Base-by-base conservation (phyloP, 176 grass and related monocot genomes). In the Aegilops longissima region DNA sequence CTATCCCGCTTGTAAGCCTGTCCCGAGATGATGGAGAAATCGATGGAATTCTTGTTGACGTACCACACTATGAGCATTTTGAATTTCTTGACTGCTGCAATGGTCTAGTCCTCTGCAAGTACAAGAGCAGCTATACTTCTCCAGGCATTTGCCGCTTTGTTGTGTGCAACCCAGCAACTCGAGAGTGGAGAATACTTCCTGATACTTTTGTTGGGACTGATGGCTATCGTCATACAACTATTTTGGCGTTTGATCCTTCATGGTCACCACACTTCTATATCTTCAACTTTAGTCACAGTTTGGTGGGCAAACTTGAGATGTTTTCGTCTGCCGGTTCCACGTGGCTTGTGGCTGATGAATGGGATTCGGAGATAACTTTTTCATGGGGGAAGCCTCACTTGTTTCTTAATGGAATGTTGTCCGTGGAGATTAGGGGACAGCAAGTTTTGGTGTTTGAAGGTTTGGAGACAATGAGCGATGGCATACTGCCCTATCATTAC, bases 71-170 rank as follows among this genome's bases (percentile, higher is more conserved):
- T 56, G 74, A 79, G 12, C 64, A 51, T 33, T 76, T 83, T 3
- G 70, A 75, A 34, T 34, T 94, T 9, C 21, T 90, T 3, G 93
- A 90, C 58, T 87, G 77, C 39, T 92, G 81, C 84, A 90, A 87
- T 52, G 92, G 92, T 36, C 76, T 91, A 33, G 40, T 94, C n/a
- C 87, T 94, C 17, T 91, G 85, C 63, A 44, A 68, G 17, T 88
- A 80, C 34, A 78, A 20, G 36, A 42, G 51, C 85, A 14, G 17
- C 25, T 23, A 45, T 23, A 52, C 72, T 80, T 78, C 51, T 72
- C 31, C 66, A 16, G 54, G n/a, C 16, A 80, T 80, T 25, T 80
- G 56, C 5, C 4, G 61, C 69, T 85, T 85, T n/a, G 45, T 79
- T 40, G 85, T 90, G 51, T 81, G 83, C 79, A 93, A 86, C 79